Evolutionary conservation across 2,329 filamentous ascomycete species (phyloP).

Genomic region (Dactylonectria estremocensis): DNA sequence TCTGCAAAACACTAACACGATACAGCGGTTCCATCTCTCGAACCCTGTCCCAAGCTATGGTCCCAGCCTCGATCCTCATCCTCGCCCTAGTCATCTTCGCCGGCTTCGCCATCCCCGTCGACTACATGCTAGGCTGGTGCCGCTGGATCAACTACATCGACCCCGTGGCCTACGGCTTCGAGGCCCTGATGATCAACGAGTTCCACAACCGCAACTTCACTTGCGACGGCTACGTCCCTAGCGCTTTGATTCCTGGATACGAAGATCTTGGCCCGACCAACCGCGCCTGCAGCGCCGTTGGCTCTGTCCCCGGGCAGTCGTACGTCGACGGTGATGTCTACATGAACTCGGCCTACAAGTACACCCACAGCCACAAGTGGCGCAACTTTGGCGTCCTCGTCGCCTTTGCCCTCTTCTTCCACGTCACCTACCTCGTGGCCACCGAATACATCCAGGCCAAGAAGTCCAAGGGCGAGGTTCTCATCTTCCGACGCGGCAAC

Average conservation of each 20-base stretch:
- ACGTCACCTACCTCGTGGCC: conserved; percentile 63
- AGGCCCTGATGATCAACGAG: conserved; percentile 77
- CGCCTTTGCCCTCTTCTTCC: conserved; percentile 65
- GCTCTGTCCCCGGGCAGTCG: conserved; percentile 61
- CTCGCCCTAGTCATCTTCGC: conserved; percentile 58
- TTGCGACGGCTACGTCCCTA: conserved; percentile 45
- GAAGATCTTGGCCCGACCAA: conserved; percentile 44
- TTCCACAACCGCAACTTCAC: conserved; percentile 60
- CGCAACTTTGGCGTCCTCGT: conserved; percentile 71
- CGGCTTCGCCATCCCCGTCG: conserved; percentile 62
- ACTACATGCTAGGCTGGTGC: conserved; percentile 75
- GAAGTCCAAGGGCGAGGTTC: conserved; percentile 73
- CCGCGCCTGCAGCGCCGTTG: conserved; percentile 64
- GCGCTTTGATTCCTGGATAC: conserved; percentile 50
- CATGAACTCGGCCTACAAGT: conserved; percentile 63
- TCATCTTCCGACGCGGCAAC: conserved; percentile 69
- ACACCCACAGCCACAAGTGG: conserved; percentile 66
- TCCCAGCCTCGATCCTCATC: conserved; percentile 58
- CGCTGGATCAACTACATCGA: conserved; percentile 79
- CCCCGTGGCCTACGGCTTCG: conserved; percentile 77
- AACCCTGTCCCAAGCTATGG: conserved; percentile 65
- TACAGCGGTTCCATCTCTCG: conserved; percentile 61
- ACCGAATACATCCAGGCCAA: conserved; percentile 64
- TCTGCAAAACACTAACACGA: not conserved
- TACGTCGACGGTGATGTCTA: conserved; percentile 65